phyloP scores from a whole-genome alignment of 345 rosid genomes.

The Syzygium aromaticum region DNA sequence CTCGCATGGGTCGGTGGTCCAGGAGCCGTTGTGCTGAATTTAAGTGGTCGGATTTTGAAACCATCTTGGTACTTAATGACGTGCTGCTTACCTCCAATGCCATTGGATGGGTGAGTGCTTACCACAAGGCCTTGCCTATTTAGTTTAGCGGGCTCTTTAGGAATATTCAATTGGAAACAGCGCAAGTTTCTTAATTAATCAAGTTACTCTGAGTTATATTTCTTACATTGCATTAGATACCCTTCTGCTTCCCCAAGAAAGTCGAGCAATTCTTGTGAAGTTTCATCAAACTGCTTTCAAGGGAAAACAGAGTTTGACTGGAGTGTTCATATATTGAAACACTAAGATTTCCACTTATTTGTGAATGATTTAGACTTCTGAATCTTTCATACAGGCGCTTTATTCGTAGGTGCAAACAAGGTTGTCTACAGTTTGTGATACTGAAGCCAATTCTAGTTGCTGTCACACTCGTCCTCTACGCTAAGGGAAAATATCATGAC shows the following conservation, averaged over 20 bases:
- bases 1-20: constrained; percentile 99
- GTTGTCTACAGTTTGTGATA: constrained; percentile 94
- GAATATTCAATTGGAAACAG: not conserved
- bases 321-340: not conserved
- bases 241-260: not conserved
- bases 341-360: not conserved
- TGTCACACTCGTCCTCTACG: constrained; percentile 73
- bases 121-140: not conserved
- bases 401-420: constrained; percentile 95
- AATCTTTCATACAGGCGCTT: constrained; percentile 55
- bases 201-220: not conserved
- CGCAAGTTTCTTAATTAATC: not conserved
- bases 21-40: constrained; percentile 87
- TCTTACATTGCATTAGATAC: not conserved
- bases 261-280: not conserved
- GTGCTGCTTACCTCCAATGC: constrained; percentile 83
- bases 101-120: constrained; percentile 83
- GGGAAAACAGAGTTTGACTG: not conserved
- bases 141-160: not conserved
- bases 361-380: not conserved
- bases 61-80: constrained; percentile 87
- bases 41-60: constrained; percentile 80
- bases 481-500: constrained; percentile 87
- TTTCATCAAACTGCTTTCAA: not conserved
- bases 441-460: constrained; percentile 89